Percentiles rank a stretch among this genome's conserved stretches.
phyloP scores from a whole-genome alignment of 225 moss, liverwort and hornwort species.

The Bryoerythrophyllum caledonicum region DNA sequence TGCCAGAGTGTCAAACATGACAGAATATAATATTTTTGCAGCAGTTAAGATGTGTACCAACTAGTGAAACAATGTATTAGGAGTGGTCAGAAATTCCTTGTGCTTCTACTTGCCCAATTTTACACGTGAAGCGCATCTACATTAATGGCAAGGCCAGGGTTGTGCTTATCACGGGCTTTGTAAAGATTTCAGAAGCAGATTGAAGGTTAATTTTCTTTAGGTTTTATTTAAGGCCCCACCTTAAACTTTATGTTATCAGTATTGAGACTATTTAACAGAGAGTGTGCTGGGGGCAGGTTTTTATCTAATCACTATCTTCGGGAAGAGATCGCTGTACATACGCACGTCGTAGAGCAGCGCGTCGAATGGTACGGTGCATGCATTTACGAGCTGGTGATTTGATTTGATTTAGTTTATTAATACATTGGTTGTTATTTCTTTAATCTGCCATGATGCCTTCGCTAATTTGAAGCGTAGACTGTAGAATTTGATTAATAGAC shows the following conservation, averaged over 20 bases:
- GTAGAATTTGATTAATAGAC: neutral
- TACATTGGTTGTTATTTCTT: neutral
- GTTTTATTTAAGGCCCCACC: neutral
- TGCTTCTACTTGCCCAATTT: neutral
- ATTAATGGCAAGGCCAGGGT: neutral
- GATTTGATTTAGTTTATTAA: neutral
- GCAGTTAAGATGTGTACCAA: neutral
- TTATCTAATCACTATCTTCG: slow-evolving; percentile 80
- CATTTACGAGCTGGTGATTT: neutral
- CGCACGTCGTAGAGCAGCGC: slow-evolving; percentile 80
- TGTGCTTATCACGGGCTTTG: neutral
- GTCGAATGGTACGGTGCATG: slow-evolving; percentile 64
- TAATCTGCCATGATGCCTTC: neutral
- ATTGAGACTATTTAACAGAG: neutral
- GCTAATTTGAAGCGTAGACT: neutral
- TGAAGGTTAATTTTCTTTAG: neutral
- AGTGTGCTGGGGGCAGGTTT: slow-evolving; percentile 40
- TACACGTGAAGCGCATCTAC: neutral
- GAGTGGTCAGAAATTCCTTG: neutral
- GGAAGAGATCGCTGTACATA: slow-evolving; percentile 71
- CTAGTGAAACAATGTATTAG: neutral
- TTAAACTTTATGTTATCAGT: neutral
- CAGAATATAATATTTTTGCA: neutral
- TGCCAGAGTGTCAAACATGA: neutral
- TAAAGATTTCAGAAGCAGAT: neutral